Conservation (phyloP, 257 asterid species). For the Phtheirospermum japonicum region DNA sequence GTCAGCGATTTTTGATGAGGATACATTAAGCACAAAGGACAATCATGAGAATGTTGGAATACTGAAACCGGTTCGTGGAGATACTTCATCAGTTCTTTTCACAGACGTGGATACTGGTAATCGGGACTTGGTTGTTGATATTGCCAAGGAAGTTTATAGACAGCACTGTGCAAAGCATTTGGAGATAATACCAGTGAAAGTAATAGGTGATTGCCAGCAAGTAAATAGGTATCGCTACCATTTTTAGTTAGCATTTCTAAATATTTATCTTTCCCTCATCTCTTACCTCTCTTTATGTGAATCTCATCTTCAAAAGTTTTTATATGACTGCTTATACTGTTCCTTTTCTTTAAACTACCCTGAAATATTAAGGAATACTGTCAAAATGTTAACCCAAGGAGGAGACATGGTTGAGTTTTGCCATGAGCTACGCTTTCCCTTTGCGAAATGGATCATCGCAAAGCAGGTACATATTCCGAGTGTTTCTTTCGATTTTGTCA, state of each 20-base stretch:
- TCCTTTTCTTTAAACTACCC: conserved; percentile 17
- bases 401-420: conserved; percentile 95
- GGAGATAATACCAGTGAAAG: conserved; percentile 75
- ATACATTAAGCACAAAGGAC: conserved; percentile 43
- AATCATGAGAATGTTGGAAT: conserved; percentile 55
- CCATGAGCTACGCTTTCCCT: conserved; percentile 84
- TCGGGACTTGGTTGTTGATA: conserved; percentile 63
- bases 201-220: conserved; percentile 55
- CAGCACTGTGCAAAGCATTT: conserved; percentile 90
- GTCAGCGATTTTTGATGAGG: conserved; percentile 75
- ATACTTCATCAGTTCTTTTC: conserved; percentile 52
- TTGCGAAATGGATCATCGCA: conserved; percentile 69
- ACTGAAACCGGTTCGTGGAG: conserved; percentile 48
- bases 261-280: background rate
- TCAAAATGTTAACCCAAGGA: conserved; percentile 78
- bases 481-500: background rate
- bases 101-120: conserved; percentile 59
- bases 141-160: conserved; percentile 60
- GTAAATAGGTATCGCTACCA: conserved; percentile 53
- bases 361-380: conserved; percentile 51
- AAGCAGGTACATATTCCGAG: conserved; percentile 55
- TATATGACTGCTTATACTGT: conserved; percentile 22
- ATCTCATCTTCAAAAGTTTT: conserved; percentile 17
- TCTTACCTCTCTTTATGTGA: conserved; percentile 11
- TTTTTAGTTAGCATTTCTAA: background rate